Percentiles rank a stretch among this genome's conserved stretches.
phyloP scores from a whole-genome alignment of 164 flowering plant genomes.

The Liriodendron chinense region DNA sequence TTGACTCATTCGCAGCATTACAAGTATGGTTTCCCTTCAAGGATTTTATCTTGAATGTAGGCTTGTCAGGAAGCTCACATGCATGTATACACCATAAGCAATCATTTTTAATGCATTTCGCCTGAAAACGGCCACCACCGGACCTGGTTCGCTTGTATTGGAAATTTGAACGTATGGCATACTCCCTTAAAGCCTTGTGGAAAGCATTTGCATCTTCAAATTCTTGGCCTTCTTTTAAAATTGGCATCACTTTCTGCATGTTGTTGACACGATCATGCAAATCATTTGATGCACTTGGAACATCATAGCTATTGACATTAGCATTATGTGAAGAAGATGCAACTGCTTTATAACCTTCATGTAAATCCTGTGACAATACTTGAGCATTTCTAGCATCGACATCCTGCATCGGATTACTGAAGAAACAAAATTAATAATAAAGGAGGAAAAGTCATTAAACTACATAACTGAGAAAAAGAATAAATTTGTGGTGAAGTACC shows the following conservation, averaged over 20 bases:
- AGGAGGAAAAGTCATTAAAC: neutral
- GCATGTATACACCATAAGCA: constrained; percentile 4
- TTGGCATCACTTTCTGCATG: neutral
- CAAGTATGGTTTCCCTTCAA: neutral
- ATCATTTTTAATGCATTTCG: neutral
- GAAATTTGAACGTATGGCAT: neutral
- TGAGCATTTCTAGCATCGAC: neutral
- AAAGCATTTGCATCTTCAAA: neutral
- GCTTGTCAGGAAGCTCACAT: neutral
- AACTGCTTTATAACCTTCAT: neutral
- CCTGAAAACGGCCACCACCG: neutral
- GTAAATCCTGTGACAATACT: neutral
- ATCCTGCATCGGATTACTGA: neutral
- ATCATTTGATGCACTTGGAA: neutral
- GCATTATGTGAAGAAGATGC: neutral
- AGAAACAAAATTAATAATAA: neutral
- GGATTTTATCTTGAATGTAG: neutral
- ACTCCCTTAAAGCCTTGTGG: neutral
- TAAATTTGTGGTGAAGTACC: too few species aligned
- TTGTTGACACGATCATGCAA: neutral
- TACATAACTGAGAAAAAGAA: too few species aligned
- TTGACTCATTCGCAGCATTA: neutral
- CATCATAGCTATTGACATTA: neutral
- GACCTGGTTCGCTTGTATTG: neutral
- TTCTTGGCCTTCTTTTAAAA: neutral